phyloP scores from a whole-genome alignment of 2,329 filamentous ascomycete species.

The Dothistroma septosporum region DNA sequence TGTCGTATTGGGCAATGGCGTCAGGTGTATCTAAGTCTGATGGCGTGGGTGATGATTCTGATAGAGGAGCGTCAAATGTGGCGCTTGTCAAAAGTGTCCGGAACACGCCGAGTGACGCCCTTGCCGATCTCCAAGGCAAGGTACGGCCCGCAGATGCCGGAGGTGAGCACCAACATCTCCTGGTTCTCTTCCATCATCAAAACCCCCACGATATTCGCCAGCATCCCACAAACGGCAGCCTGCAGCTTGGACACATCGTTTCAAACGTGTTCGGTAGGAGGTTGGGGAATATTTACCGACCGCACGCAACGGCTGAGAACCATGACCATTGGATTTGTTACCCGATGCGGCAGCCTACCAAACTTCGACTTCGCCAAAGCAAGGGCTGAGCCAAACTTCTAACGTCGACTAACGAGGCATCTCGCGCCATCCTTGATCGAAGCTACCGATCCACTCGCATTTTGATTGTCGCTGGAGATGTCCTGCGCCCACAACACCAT shows the following conservation, averaged over 20 bases:
- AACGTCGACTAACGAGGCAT: not conserved
- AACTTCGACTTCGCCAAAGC: not conserved
- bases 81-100: not conserved
- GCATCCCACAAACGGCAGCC: too few relatives aligned
- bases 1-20: not conserved
- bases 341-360: not conserved
- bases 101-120: too few relatives aligned
- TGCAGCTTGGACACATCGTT: too few relatives aligned
- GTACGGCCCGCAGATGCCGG: too few relatives aligned
- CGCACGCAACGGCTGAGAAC: not conserved
- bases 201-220: too few relatives aligned
- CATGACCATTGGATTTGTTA: not conserved
- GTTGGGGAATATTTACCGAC: not conserved
- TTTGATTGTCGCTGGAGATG: not conserved
- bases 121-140: too few relatives aligned
- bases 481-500: not conserved
- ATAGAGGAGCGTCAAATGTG: not conserved
- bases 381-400: not conserved
- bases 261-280: not conserved
- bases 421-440: not conserved
- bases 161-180: too few relatives aligned
- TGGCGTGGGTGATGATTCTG: not conserved
- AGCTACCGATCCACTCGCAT: not conserved
- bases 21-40: not conserved
- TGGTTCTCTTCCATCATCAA: too few relatives aligned